Evolutionary conservation across 768 basidiomycete genomes (phyloP), one percentile per base, ranked within the genome.

Genomic region (Hericium coralloides): DNA sequence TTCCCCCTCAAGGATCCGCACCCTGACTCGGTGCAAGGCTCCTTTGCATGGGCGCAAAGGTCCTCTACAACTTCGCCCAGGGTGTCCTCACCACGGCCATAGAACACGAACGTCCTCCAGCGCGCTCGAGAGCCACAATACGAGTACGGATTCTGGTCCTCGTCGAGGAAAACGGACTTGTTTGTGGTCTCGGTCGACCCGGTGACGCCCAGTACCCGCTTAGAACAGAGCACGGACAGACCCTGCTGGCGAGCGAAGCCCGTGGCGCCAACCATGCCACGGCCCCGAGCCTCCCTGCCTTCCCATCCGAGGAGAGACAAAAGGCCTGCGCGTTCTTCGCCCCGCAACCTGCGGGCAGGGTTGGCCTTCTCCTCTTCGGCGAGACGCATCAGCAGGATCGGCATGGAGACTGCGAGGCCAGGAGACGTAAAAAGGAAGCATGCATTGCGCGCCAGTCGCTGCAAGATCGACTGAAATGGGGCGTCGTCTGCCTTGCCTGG

Each of bases 161-260:
- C 53, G 45, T n/a, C n/a, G n/a, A n/a, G n/a, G n/a, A n/a, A n/a
- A n/a, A n/a, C n/a, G n/a, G n/a, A n/a, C n/a, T n/a, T n/a, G n/a
- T n/a, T n/a, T n/a, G n/a, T n/a, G n/a, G n/a, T n/a, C n/a, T n/a
- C n/a, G n/a, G n/a, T n/a, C n/a, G n/a, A n/a, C n/a, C n/a, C n/a
- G n/a, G n/a, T n/a, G n/a, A n/a, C n/a, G n/a, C n/a, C n/a, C n/a
- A n/a, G n/a, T n/a, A n/a, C n/a, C n/a, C n/a, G n/a, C n/a, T n/a
- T n/a, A n/a, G n/a, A n/a, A n/a, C n/a, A n/a, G n/a, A n/a, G n/a
- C n/a, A n/a, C 70, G 1, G 77, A 78, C 18, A 87, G 67, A 43
- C 71, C 74, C 62, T 88, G 85, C 47, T 84, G 82, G 22, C 79
- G 68, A n/a, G 81, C 69, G 57, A 87, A 87, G 12, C 82, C 82